phyloP scores from a whole-genome alignment of 2,329 filamentous ascomycete genomes.

The Emericellopsis cladophorae region DNA sequence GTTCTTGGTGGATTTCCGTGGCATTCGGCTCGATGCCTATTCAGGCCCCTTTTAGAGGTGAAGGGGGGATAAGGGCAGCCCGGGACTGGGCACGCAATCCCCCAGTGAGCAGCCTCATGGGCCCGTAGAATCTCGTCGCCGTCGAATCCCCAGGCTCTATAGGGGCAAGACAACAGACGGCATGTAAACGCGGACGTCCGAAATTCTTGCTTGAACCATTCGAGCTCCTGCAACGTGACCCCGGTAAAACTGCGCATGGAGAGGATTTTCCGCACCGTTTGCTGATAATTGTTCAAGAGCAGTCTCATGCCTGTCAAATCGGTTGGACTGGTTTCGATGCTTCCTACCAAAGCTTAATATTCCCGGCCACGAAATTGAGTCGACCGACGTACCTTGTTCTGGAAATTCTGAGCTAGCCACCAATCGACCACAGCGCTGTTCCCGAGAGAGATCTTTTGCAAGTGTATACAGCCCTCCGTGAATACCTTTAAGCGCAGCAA shows the following conservation, averaged over 20 bases:
- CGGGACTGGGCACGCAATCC: background rate
- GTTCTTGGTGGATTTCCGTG: too few species aligned
- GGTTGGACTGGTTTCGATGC: too few species aligned
- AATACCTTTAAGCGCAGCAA: too few species aligned
- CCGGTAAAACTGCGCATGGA: background rate
- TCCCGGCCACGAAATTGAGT: conserved; percentile 1
- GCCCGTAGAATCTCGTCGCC: background rate
- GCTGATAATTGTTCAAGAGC: conserved; percentile 2
- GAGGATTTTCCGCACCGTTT: background rate
- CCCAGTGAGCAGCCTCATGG: background rate
- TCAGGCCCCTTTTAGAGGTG: background rate
- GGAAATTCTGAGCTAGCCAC: too few species aligned
- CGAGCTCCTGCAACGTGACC: conserved; percentile 1
- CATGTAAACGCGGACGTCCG: conserved; percentile 5
- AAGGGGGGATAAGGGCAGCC: background rate
- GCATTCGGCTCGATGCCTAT: too few species aligned
- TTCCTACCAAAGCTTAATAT: background rate
- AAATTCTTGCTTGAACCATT: conserved; percentile 4
- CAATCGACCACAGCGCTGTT: too few species aligned
- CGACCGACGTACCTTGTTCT: background rate
- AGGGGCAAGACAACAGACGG: conserved; percentile 6
- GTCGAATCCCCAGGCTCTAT: conserved; percentile 7
- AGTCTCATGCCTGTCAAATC: conserved; percentile 1
- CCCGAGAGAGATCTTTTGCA: too few species aligned
- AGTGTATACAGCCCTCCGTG: too few species aligned